Conservation (phyloP, 75 land plant species). For the Sequoiadendron giganteum region DNA sequence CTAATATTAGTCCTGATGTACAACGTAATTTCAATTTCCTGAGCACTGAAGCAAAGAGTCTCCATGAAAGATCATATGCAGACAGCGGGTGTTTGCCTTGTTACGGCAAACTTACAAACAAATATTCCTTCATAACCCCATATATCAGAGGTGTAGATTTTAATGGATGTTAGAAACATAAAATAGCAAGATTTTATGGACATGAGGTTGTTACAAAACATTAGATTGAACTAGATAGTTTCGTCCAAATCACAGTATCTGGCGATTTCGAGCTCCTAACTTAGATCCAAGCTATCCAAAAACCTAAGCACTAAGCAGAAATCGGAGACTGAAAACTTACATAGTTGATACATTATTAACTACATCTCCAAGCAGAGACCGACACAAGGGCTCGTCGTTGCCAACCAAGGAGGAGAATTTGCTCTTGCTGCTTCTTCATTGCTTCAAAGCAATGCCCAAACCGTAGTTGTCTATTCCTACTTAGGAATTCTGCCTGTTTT, state of each 20-base stretch:
- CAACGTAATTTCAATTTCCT: not conserved
- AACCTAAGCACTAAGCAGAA: slow-evolving; percentile 12
- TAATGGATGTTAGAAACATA: not conserved
- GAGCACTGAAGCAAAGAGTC: not conserved
- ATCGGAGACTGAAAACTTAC: slow-evolving; percentile 7
- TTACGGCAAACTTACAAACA: not conserved
- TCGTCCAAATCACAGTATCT: not conserved
- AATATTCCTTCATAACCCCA: not conserved
- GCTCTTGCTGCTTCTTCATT: slow-evolving; percentile 40
- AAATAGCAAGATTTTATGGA: not conserved
- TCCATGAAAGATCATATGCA: not conserved
- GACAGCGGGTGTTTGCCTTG: no score
- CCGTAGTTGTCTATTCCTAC: slow-evolving; percentile 43
- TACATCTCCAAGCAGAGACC: slow-evolving; percentile 78
- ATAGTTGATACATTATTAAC: slow-evolving; percentile 5
- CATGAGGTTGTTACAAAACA: not conserved
- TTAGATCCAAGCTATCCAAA: slow-evolving; percentile 3
- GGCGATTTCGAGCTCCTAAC: not conserved
- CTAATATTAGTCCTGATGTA: not conserved
- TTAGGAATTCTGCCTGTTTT: slow-evolving; percentile 75
- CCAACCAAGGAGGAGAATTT: slow-evolving; percentile 78
- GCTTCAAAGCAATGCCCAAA: slow-evolving; percentile 53
- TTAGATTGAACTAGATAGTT: not conserved
- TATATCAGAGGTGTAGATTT: not conserved
- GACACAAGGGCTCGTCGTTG: slow-evolving; percentile 71